A percentile compares a stretch with the other conserved stretches of the same genome.
Conservation (phyloP, 495 filamentous ascomycete species). For the Penicillium salamii region DNA sequence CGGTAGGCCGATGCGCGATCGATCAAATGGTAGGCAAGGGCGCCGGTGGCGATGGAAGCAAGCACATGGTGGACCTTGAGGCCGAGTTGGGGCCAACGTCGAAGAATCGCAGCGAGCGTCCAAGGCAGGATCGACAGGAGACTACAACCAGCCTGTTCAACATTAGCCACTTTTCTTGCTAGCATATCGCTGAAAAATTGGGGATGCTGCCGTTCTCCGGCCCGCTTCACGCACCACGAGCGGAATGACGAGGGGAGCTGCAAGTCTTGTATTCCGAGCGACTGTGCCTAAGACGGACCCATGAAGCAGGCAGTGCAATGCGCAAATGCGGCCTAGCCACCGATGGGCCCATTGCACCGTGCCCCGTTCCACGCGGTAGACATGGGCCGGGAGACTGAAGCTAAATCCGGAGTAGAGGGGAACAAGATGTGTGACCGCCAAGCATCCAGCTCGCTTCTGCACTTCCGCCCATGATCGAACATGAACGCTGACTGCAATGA, state of each 20-base stretch:
- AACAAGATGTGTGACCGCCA: slow-evolving; percentile 5
- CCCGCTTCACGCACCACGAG: slow-evolving; percentile 1
- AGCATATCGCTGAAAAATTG: background rate
- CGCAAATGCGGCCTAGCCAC: slow-evolving; percentile 2
- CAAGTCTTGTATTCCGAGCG: background rate
- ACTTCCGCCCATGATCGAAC: background rate
- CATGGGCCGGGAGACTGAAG: background rate
- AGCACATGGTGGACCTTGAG: slow-evolving; percentile 4
- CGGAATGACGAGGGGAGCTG: background rate
- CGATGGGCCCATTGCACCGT: slow-evolving; percentile 2
- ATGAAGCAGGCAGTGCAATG: background rate
- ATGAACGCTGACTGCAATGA: background rate
- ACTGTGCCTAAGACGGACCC: background rate
- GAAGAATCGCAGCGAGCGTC: slow-evolving; percentile 5
- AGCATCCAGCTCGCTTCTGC: slow-evolving; percentile 3
- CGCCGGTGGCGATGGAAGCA: background rate
- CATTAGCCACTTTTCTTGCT: background rate
- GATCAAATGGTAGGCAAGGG: slow-evolving; percentile 5
- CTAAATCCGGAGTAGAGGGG: slow-evolving; percentile 4
- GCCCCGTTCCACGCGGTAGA: background rate
- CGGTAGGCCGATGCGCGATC: background rate
- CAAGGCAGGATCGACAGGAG: slow-evolving; percentile 3
- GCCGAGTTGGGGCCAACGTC: background rate
- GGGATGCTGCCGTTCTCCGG: background rate
- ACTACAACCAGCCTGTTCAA: slow-evolving; percentile 1